phyloP scores from a whole-genome alignment of 495 filamentous ascomycete species.

The Neurospora sp. region DNA sequence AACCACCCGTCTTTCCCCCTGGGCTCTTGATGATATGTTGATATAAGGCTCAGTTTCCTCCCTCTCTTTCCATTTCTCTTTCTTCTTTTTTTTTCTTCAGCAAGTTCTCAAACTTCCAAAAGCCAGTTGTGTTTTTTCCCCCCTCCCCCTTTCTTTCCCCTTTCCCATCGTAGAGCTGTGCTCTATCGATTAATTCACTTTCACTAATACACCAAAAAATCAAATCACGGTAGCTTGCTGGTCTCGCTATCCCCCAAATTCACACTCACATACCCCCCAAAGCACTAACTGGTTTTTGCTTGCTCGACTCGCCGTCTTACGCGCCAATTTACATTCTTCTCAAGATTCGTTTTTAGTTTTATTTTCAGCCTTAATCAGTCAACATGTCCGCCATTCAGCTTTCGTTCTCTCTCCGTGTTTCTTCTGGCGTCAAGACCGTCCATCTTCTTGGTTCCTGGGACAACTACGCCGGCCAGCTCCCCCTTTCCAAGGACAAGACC shows the following conservation, averaged over 20 bases:
- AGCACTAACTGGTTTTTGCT: slow-evolving; percentile 42
- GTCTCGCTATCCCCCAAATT: slow-evolving; percentile 31
- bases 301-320: slow-evolving; percentile 41
- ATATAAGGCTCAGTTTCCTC: slow-evolving; percentile 38
- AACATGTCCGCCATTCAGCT: slow-evolving; percentile 80
- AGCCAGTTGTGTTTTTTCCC: slow-evolving; percentile 46
- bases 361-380: slow-evolving; percentile 29
- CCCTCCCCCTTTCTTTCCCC: slow-evolving; percentile 39
- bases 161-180: slow-evolving; percentile 43
- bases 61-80: slow-evolving; percentile 19
- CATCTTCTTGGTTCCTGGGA: slow-evolving; percentile 98
- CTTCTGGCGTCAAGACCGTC: slow-evolving; percentile 92
- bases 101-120: slow-evolving; percentile 64
- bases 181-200: slow-evolving; percentile 31
- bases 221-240: slow-evolving; percentile 33
- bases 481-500: slow-evolving; percentile 73
- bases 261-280: slow-evolving; percentile 25
- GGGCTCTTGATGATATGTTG: slow-evolving; percentile 18
- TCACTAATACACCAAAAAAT: slow-evolving; percentile 27
- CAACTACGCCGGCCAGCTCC: slow-evolving; percentile 86
- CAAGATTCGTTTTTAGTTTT: slow-evolving; percentile 21
- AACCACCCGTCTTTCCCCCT: slow-evolving; percentile 14
- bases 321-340: slow-evolving; percentile 15
- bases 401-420: slow-evolving; percentile 86
- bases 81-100: slow-evolving; percentile 49